Base-by-base conservation (phyloP, 139 green algal species). In the Coelastrella sp. region DNA sequence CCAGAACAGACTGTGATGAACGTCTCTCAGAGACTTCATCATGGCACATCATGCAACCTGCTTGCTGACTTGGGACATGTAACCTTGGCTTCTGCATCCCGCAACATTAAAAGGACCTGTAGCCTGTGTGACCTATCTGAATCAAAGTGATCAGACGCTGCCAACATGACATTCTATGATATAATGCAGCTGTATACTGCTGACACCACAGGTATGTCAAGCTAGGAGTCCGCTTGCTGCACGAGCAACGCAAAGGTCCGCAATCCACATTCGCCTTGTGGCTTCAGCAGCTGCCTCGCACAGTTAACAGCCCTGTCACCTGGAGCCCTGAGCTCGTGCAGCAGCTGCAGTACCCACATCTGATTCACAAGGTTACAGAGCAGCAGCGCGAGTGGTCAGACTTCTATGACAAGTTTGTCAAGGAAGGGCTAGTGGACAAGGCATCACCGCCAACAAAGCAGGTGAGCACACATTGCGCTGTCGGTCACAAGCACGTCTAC, bases 181-280 rank as follows among this genome's bases (percentile, higher is more conserved):
- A n/a, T n/a, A n/a, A n/a, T n/a, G n/a, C n/a, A n/a, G n/a, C n/a
- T n/a, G n/a, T n/a, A n/a, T n/a, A n/a, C n/a, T n/a, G n/a, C n/a
- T n/a, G n/a, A n/a, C n/a, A n/a, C n/a, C n/a, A n/a, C n/a, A 83
- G 93, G 91, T 94, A 90, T 80, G 86, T 94, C 4, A 94, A 94
- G 88, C 86, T 98, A 67, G 93, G 85, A 2, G 77, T 95, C 17
- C 89, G 95, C 77, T 81, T 98, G 59, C 85, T 98, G 53, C 50
- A 88, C 57, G 93, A 98, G 83, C 72, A 85, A 53, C 38, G 51
- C 13, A 81, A 83, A 53, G 93, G 92, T 0, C 2, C 40, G 0
- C 17, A 57, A 5, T 93, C 91, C 0, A 23, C 48, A 3, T 77
- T 96, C 15, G 78, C 59, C 11, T 62, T 67, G 27, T 98, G 96